Conservation (phyloP, 495 filamentous ascomycete genomes). For the Aspergillus wentii region DNA sequence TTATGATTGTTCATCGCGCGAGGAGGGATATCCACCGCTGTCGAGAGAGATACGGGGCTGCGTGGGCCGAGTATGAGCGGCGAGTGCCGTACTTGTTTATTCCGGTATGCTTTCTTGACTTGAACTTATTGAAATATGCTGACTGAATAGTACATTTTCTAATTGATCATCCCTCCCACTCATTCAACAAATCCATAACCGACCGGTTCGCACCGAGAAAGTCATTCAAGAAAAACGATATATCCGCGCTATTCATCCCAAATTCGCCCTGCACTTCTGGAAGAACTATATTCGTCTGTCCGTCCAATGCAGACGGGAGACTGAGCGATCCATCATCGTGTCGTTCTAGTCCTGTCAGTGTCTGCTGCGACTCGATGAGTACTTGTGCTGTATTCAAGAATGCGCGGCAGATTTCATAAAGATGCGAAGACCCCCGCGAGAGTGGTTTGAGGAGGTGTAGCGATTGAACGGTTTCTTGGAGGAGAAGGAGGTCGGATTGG, state of each 20-base stretch:
- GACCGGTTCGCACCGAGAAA: conserved; percentile 19
- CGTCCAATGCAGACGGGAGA: conserved; percentile 6
- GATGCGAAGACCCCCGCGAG: conserved; percentile 16
- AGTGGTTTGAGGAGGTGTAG: conserved; percentile 19
- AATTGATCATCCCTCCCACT: background rate
- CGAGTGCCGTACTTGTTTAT: conserved; percentile 89
- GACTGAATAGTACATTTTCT: background rate
- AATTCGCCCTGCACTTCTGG: conserved; percentile 20
- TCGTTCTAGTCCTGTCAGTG: conserved; percentile 16
- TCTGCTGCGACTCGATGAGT: conserved; percentile 16
- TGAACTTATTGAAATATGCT: background rate
- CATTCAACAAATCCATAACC: conserved; percentile 19
- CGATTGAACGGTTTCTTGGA: conserved; percentile 18
- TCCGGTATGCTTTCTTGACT: conserved; percentile 60
- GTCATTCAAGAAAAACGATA: conserved; percentile 22
- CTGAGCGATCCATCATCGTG: conserved; percentile 19
- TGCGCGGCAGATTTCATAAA: conserved; percentile 18
- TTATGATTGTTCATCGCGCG: conserved; percentile 87
- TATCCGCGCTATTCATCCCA: conserved; percentile 14
- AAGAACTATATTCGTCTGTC: conserved; percentile 14
- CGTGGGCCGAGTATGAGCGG: conserved; percentile 84
- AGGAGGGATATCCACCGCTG: conserved; percentile 77
- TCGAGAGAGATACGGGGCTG: conserved; percentile 79
- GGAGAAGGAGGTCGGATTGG: conserved; percentile 9
- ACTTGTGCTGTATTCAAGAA: conserved; percentile 20